Conservation (phyloP, 495 filamentous ascomycete genomes). For the Astrocystis sublimbata region DNA sequence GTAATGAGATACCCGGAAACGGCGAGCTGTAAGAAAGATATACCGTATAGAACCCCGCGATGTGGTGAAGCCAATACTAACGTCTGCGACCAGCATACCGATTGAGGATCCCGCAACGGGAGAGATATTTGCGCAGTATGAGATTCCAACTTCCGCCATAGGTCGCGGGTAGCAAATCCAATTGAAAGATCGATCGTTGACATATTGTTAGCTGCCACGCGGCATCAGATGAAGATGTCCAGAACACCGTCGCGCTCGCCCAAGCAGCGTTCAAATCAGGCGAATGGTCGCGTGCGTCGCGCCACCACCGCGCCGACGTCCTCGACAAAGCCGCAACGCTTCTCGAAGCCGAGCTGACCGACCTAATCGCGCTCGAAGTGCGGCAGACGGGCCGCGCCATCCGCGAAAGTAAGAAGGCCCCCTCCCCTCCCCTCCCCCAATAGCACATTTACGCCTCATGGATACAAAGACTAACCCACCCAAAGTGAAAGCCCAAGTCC, state of each 20-base stretch:
- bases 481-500: constrained; percentile 59
- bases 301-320: constrained; percentile 54
- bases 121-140: constrained; percentile 38
- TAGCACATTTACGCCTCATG: too few relatives aligned
- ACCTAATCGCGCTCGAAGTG: constrained; percentile 58
- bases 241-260: constrained; percentile 46
- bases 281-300: constrained; percentile 58
- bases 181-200: not conserved
- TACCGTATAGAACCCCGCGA: not conserved
- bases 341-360: constrained; percentile 49
- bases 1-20: constrained; percentile 26
- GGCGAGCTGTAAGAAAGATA: constrained; percentile 25
- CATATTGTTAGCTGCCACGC: constrained; percentile 48
- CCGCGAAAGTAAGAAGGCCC: constrained; percentile 48
- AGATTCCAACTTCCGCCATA: not conserved
- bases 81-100: constrained; percentile 28
- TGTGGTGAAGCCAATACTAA: not conserved
- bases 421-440: not conserved
- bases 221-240: constrained; percentile 51
- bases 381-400: constrained; percentile 63
- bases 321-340: constrained; percentile 57
- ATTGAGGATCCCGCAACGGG: constrained; percentile 40
- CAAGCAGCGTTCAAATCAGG: constrained; percentile 53
- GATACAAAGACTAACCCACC: not conserved
- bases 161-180: constrained; percentile 3